Conservation (phyloP, 441 rosid species). For the Adansonia grandidieri region DNA sequence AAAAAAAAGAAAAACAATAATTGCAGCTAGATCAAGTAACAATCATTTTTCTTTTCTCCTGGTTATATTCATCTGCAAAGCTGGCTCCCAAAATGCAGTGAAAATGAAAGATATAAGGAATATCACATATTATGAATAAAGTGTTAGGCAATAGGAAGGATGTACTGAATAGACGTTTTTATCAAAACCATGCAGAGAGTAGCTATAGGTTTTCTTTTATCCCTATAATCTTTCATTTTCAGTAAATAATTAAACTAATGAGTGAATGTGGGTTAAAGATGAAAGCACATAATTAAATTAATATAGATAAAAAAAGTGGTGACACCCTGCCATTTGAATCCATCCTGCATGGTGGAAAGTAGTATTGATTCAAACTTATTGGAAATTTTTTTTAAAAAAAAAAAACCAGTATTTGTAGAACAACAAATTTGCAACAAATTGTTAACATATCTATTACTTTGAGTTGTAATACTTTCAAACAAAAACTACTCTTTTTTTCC, state of each 20-base stretch:
- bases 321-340: not conserved
- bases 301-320: not conserved
- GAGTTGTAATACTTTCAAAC: too few species aligned
- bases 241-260: conserved; percentile 9
- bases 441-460: too few species aligned
- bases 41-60: not conserved
- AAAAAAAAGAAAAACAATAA: not conserved
- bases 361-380: not conserved
- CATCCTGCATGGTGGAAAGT: not conserved
- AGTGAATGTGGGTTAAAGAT: conserved; percentile 21
- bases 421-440: too few species aligned
- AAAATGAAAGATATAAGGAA: conserved; percentile 10
- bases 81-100: conserved; percentile 21
- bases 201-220: not conserved
- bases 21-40: conserved; percentile 10
- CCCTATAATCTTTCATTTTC: not conserved
- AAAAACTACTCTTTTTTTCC: too few species aligned
- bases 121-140: not conserved
- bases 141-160: conserved; percentile 22
- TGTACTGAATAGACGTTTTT: not conserved
- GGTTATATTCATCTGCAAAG: conserved; percentile 14
- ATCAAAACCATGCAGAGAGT: conserved; percentile 4
- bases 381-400: not conserved
- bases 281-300: not conserved
- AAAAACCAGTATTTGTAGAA: too few species aligned